phyloP scores from a whole-genome alignment of 768 basidiomycete genomes.

The Panaeolus cyanescens region DNA sequence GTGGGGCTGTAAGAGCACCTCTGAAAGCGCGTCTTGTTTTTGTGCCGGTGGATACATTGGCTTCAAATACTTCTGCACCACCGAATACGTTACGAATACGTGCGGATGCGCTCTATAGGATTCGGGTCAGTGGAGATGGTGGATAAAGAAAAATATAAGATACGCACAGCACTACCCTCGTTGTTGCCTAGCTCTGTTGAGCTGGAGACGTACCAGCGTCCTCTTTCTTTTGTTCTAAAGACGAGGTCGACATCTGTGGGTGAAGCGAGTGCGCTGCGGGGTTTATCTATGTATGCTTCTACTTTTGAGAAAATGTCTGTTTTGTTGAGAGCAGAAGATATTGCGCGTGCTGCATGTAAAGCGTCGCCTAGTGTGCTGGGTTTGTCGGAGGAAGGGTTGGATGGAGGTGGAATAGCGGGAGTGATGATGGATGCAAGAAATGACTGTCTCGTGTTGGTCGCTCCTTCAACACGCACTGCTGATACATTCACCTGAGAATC shows the following conservation, averaged over 20 bases:
- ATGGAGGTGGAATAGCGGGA: slow-evolving; percentile 46
- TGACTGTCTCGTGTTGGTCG: slow-evolving; percentile 67
- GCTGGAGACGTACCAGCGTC: slow-evolving; percentile 76
- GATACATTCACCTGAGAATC: slow-evolving; percentile 68
- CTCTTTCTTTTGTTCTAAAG: slow-evolving; percentile 74
- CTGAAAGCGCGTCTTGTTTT: slow-evolving; percentile 85
- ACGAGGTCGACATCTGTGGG: slow-evolving; percentile 77
- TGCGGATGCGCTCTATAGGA: slow-evolving; percentile 70
- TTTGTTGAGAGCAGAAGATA: slow-evolving; percentile 65
- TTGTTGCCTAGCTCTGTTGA: slow-evolving; percentile 92
- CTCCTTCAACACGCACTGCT: slow-evolving; percentile 81
- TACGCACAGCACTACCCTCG: slow-evolving; percentile 88
- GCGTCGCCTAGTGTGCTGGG: slow-evolving; percentile 59
- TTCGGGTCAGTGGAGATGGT: not conserved
- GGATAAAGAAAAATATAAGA: not conserved
- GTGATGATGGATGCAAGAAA: slow-evolving; percentile 82
- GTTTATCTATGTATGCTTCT: slow-evolving; percentile 61
- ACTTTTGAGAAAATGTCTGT: slow-evolving; percentile 80
- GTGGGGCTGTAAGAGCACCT: slow-evolving; percentile 62
- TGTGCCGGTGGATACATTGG: slow-evolving; percentile 81
- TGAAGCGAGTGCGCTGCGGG: slow-evolving; percentile 52
- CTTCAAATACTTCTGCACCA: slow-evolving; percentile 86
- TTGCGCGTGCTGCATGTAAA: slow-evolving; percentile 65
- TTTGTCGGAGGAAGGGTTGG: slow-evolving; percentile 17
- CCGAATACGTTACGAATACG: slow-evolving; percentile 89